Evolutionary conservation across 371 early-diverging fungal genomes (phyloP).

Genomic region (Phascolomyces articulosus): DNA sequence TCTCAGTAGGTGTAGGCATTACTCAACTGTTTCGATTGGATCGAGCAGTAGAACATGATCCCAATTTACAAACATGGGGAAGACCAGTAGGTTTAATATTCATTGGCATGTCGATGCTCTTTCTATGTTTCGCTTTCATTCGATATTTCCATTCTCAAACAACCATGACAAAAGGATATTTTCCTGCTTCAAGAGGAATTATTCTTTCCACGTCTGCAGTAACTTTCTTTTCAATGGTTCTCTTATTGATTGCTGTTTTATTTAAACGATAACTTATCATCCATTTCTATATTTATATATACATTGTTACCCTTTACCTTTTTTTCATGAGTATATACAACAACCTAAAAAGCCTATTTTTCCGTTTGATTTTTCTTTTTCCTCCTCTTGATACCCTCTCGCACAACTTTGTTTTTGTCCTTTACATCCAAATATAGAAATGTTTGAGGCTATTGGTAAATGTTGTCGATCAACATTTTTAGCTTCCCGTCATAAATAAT

Average conservation of each 20-base stretch:
- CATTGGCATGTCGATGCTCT: conserved; percentile 62
- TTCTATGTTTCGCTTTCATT: conserved; percentile 62
- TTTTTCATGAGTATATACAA: too few relatives aligned
- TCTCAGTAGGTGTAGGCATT: conserved; percentile 74
- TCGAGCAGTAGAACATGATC: conserved; percentile 25
- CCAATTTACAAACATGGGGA: conserved; percentile 21
- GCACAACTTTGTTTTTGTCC: not conserved
- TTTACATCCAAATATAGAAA: not conserved
- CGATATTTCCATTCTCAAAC: conserved; percentile 78
- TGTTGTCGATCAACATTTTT: not conserved
- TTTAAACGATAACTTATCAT: conserved; percentile 9
- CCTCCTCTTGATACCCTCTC: not conserved
- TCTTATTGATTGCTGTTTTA: conserved; percentile 22
- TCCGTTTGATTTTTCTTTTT: not conserved
- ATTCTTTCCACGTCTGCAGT: conserved; percentile 48
- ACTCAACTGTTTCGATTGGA: conserved; percentile 74
- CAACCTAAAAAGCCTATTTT: too few relatives aligned
- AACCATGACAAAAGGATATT: conserved; percentile 68
- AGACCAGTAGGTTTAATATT: conserved; percentile 57
- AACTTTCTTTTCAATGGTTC: conserved; percentile 39
- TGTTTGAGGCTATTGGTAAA: not conserved
- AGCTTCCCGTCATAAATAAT: not conserved
- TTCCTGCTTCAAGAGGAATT: conserved; percentile 72
- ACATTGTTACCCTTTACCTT: too few relatives aligned
- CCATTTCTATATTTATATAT: too few relatives aligned